These are phyloP conservation scores for Trichoderma sp. DNA, from an alignment of 2,329 filamentous ascomycete species.

Conservation along the genomic window DNA sequence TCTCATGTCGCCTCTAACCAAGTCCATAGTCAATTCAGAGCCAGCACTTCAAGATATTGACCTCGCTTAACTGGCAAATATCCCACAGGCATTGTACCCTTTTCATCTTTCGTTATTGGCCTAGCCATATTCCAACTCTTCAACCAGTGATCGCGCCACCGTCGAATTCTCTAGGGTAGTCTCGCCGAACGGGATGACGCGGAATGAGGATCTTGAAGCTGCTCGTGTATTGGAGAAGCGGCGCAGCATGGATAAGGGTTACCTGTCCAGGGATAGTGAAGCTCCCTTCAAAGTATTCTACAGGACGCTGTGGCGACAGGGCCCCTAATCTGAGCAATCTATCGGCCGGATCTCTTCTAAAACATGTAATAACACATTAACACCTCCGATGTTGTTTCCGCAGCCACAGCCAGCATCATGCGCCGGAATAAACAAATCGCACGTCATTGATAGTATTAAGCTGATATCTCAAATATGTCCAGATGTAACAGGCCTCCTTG, in stretches of 20 bases:
- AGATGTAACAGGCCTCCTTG: no score
- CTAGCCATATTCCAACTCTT: background rate
- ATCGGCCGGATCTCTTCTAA: accelerated
- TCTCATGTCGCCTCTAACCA: background rate
- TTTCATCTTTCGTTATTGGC: background rate
- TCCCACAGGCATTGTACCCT: background rate
- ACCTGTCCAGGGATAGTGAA: no score
- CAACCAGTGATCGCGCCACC: background rate
- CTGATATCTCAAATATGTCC: no score
- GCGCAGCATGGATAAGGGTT: background rate
- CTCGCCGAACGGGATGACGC: background rate
- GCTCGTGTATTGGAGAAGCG: background rate
- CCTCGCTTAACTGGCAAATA: background rate
- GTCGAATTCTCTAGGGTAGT: background rate
- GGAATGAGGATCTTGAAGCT: background rate
- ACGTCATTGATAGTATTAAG: background rate
- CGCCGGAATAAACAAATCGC: background rate
- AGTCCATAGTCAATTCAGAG: background rate
- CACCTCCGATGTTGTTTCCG: background rate
- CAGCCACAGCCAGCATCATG: background rate
- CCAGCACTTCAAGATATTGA: background rate
- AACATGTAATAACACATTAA: background rate
- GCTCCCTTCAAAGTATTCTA: background rate
- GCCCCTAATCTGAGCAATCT: accelerated
- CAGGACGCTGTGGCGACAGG: background rate